Percentiles rank a stretch among this genome's conserved stretches.
Conservation (phyloP, 352 stramenopile genomes). For the Discostella stelligera region DNA sequence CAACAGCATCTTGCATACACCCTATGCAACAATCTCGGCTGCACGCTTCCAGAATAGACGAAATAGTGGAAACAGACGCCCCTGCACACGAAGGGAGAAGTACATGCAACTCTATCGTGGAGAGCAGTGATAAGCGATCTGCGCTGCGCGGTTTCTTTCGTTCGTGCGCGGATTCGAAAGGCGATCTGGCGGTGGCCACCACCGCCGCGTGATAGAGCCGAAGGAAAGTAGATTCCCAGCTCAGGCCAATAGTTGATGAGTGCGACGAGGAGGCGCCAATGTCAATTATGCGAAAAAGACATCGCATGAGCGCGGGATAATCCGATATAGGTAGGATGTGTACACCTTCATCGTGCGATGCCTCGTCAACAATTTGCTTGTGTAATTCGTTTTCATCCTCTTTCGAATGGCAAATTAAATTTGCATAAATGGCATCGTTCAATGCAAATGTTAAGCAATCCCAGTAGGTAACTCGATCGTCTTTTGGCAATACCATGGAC, state of each 20-base stretch:
- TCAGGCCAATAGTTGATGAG: neutral
- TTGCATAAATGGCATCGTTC: slow-evolving; percentile 34
- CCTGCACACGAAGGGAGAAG: slow-evolving; percentile 44
- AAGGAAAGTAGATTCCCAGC: slow-evolving; percentile 44
- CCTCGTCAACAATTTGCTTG: slow-evolving; percentile 19
- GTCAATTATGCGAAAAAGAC: slow-evolving; percentile 40
- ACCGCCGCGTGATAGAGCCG: slow-evolving; percentile 43
- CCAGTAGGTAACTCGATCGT: slow-evolving; percentile 35
- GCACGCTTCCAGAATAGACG: slow-evolving; percentile 40
- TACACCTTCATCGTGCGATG: slow-evolving; percentile 26
- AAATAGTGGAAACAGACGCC: slow-evolving; percentile 35
- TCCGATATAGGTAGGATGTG: slow-evolving; percentile 46
- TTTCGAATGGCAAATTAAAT: slow-evolving; percentile 34
- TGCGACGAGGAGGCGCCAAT: neutral
- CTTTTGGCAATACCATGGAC: slow-evolving; percentile 3
- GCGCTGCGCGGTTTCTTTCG: slow-evolving; percentile 8
- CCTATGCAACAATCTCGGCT: slow-evolving; percentile 30
- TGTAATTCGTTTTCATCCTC: neutral
- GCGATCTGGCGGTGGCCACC: slow-evolving; percentile 18
- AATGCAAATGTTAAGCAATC: slow-evolving; percentile 38
- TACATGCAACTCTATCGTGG: slow-evolving; percentile 48
- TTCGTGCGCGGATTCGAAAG: slow-evolving; percentile 9
- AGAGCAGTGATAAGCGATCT: slow-evolving; percentile 33
- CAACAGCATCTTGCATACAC: slow-evolving; percentile 17
- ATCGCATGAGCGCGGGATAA: slow-evolving; percentile 52